Conservation (phyloP, 495 filamentous ascomycete species). For the Melanomma pulvis-pyrius region DNA sequence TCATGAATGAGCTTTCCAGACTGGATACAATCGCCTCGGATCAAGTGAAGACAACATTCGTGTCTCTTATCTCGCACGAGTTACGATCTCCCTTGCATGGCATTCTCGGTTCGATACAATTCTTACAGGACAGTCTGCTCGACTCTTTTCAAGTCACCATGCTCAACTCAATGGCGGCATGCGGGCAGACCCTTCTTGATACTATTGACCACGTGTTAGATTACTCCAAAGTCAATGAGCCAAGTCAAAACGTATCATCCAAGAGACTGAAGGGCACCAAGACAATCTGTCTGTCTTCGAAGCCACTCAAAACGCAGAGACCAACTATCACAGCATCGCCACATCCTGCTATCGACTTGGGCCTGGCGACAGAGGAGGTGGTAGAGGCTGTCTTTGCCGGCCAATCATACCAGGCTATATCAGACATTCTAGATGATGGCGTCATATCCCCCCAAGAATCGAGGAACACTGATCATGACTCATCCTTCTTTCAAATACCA, state of each 20-base stretch:
- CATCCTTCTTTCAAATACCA: neutral
- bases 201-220: slow-evolving; percentile 40
- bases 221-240: slow-evolving; percentile 40
- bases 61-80: slow-evolving; percentile 93
- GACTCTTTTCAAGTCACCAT: slow-evolving; percentile 33
- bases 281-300: slow-evolving; percentile 21
- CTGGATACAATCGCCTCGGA: slow-evolving; percentile 81
- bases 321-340: neutral
- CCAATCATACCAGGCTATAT: slow-evolving; percentile 14
- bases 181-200: slow-evolving; percentile 41
- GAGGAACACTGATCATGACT: neutral
- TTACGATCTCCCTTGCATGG: slow-evolving; percentile 89
- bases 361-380: slow-evolving; percentile 39
- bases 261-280: slow-evolving; percentile 26
- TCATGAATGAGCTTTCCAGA: slow-evolving; percentile 41
- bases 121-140: slow-evolving; percentile 35
- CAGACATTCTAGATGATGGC: neutral
- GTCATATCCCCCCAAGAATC: neutral
- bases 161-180: slow-evolving; percentile 36
- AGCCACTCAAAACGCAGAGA: slow-evolving; percentile 11
- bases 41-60: slow-evolving; percentile 90
- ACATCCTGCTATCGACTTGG: slow-evolving; percentile 34
- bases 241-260: slow-evolving; percentile 12
- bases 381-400: slow-evolving; percentile 40
- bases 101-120: slow-evolving; percentile 68